Base-by-base conservation (phyloP, 805 yeast species). In the Lachancea fermentati region DNA sequence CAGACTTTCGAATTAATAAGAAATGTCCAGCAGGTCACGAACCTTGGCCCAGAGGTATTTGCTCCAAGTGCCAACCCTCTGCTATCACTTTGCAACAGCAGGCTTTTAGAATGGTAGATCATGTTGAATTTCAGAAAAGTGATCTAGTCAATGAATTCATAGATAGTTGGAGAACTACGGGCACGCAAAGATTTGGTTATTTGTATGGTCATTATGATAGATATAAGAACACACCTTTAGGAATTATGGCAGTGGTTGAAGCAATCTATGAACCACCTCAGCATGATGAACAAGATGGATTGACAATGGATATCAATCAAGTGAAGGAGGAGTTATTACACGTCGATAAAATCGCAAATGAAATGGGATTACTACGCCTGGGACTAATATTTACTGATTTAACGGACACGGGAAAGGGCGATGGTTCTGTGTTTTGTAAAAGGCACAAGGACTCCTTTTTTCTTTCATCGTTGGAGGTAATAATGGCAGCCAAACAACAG, bases 1-100 rank as follows among this genome's bases (percentile, higher is more conserved):
- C 91, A 2, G 67, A 77, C 52, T 93, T 73, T 58, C 63, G 67
- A 39, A 85, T 91, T 22, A 66, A 78, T 47, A 53, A 55, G 32
- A 63, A 71, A 11, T 91, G 97, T 58, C 72, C 70, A 0, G 71
- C 77, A 31, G 96, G 96, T 0, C 98, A 91, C 61, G 78, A 81
- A 29, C 91, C 96, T 5, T 93, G 96, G 87, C 97, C 98, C 1
- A 73, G 68, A 38, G 96, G 97, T 1, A 88, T 93, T 50, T 91
- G 98, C 57, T 85, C 96, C 12, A 86, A 88, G 62, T 91, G 98
- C 64, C 97, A 91, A 62, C 97, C 98, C 1, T 80, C 96, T 1
- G 93, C 96, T 0, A 86, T 93, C 44, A 89, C 97, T 0, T 69
- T 93, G 46, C 95, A 84, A 61, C 88, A 80, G 61, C 98, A 93